Conservation (phyloP, 495 filamentous ascomycete species). For the Aspergillus sclerotioniger region DNA sequence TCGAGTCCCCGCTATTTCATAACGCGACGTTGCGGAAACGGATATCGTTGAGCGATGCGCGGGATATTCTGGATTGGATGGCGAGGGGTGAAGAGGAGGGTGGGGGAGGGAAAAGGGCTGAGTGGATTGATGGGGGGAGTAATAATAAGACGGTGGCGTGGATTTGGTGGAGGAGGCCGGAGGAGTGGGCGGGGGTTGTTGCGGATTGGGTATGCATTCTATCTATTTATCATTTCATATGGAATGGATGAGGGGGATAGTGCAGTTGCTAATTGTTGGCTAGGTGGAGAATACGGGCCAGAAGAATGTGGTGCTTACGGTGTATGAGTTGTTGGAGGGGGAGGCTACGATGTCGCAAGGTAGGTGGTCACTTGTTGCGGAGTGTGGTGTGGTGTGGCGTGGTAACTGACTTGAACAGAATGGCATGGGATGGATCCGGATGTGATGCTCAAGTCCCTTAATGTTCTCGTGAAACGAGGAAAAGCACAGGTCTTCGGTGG, state of each 20-base stretch:
- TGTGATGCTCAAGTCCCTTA: constrained; percentile 72
- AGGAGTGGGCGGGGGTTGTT: constrained; percentile 70
- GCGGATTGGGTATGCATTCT: constrained; percentile 53
- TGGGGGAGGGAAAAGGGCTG: constrained; percentile 57
- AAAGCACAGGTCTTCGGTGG: constrained; percentile 90
- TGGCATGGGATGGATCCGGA: constrained; percentile 87
- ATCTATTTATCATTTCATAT: too few species aligned
- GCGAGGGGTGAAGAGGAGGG: constrained; percentile 57
- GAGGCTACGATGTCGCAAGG: constrained; percentile 61
- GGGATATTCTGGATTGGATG: constrained; percentile 74
- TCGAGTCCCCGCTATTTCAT: constrained; percentile 58
- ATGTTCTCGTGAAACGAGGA: constrained; percentile 78
- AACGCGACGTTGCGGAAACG: constrained; percentile 53
- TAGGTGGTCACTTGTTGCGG: constrained; percentile 25
- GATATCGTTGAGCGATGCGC: constrained; percentile 59
- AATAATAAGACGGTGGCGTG: constrained; percentile 46
- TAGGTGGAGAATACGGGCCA: constrained; percentile 72
- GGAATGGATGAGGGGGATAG: neutral
- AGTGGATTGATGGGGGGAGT: constrained; percentile 63
- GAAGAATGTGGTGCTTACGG: constrained; percentile 68
- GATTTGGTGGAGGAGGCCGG: constrained; percentile 68
- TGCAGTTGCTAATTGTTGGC: constrained; percentile 2
- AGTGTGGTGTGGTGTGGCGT: neutral
- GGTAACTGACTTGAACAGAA: constrained; percentile 48
- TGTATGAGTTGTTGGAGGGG: constrained; percentile 72